Conservation (phyloP, 169 alveolate genomes). For the Cryptosporidium ryanae region DNA sequence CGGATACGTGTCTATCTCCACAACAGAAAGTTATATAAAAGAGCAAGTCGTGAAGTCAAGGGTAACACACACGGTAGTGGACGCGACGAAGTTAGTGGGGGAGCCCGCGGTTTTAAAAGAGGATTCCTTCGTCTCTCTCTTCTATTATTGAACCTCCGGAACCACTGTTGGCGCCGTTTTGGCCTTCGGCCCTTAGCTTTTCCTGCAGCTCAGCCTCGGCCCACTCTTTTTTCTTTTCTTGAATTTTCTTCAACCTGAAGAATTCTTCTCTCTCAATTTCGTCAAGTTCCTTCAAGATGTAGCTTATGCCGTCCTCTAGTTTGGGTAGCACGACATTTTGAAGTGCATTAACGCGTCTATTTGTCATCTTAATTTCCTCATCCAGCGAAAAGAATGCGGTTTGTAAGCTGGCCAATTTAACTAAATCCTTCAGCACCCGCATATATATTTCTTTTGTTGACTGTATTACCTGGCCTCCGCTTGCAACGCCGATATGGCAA, state of each 20-base stretch:
- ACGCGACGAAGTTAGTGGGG: too few species aligned
- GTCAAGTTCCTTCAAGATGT: slow-evolving; percentile 93
- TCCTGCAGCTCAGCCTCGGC: slow-evolving; percentile 69
- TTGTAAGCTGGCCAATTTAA: slow-evolving; percentile 93
- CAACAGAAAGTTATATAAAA: too few species aligned
- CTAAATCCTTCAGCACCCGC: slow-evolving; percentile 85
- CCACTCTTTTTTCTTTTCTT: slow-evolving; percentile 73
- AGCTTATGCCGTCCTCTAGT: slow-evolving; percentile 88
- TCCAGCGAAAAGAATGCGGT: slow-evolving; percentile 93
- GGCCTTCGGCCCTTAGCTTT: slow-evolving; percentile 10
- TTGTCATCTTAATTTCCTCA: slow-evolving; percentile 95
- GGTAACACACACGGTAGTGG: too few species aligned
- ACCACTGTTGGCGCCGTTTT: background rate
- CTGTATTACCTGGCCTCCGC: slow-evolving; percentile 88
- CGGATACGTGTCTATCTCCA: too few species aligned
- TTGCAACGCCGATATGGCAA: slow-evolving; percentile 84
- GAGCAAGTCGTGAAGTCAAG: too few species aligned
- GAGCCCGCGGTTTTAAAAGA: too few species aligned
- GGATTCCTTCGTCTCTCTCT: slow-evolving; percentile 49
- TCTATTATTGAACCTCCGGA: slow-evolving; percentile 22
- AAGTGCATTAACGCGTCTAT: slow-evolving; percentile 96
- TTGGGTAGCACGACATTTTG: slow-evolving; percentile 95
- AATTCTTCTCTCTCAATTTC: slow-evolving; percentile 96
- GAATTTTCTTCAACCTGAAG: slow-evolving; percentile 82
- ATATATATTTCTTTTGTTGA: slow-evolving; percentile 84